These are phyloP conservation scores for Candida chauliodis DNA, from an alignment of 805 yeast genomes.

Conservation along the genomic window DNA sequence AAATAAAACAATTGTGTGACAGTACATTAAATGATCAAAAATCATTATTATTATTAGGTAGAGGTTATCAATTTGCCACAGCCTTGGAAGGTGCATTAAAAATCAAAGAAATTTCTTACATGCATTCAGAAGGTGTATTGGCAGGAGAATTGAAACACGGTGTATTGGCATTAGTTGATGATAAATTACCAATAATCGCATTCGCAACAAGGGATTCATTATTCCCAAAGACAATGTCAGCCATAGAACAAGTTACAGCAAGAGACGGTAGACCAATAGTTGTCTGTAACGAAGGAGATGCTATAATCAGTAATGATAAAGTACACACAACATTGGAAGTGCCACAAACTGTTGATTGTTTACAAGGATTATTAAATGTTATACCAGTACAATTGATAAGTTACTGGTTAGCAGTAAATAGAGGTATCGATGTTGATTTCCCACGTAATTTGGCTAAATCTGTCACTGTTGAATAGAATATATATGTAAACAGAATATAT, in stretches of 20 bases:
- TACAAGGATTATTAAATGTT: conserved; percentile 93
- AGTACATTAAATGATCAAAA: conserved; percentile 72
- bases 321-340: conserved; percentile 76
- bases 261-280: conserved; percentile 96
- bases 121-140: conserved; percentile 98
- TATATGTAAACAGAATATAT: background rate
- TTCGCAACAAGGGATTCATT: conserved; percentile 95
- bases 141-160: conserved; percentile 99
- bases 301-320: conserved; percentile 52
- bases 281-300: conserved; percentile 80
- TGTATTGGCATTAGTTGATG: conserved; percentile 94
- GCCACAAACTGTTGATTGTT: conserved; percentile 93
- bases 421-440: conserved; percentile 96
- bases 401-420: conserved; percentile 92
- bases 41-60: conserved; percentile 86
- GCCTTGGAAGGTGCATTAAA: conserved; percentile 98
- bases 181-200: conserved; percentile 87
- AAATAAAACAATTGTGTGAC: conserved; percentile 73
- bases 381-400: conserved; percentile 94
- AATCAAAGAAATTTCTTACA: conserved; percentile 96
- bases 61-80: conserved; percentile 96
- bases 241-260: conserved; percentile 94
- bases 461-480: conserved; percentile 75
- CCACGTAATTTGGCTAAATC: conserved; percentile 98
- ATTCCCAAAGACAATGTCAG: conserved; percentile 93